phyloP scores from a whole-genome alignment of 768 basidiomycete genomes.

The Mycena epipterygia region DNA sequence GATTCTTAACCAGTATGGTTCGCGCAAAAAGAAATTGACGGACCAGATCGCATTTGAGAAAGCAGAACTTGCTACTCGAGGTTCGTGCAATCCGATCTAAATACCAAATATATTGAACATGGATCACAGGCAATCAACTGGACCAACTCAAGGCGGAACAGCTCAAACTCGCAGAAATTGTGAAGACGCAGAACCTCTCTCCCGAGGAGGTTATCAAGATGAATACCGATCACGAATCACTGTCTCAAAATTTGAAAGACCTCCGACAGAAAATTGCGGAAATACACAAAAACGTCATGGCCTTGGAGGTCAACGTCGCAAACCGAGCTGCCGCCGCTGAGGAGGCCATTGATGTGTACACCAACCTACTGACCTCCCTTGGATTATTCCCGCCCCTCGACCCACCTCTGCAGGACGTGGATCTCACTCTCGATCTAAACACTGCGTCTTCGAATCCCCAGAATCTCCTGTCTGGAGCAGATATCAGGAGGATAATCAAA shows the following conservation, averaged over 20 bases:
- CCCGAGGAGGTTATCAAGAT: slow-evolving; percentile 93
- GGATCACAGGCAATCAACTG: slow-evolving; percentile 66
- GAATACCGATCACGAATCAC: slow-evolving; percentile 89
- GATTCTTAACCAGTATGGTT: slow-evolving; percentile 78
- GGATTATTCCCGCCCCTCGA: slow-evolving; percentile 84
- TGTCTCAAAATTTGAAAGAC: slow-evolving; percentile 80
- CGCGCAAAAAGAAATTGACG: slow-evolving; percentile 74
- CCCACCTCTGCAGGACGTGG: slow-evolving; percentile 76
- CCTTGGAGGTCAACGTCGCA: slow-evolving; percentile 86
- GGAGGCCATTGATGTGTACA: slow-evolving; percentile 85
- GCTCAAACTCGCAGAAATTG: slow-evolving; percentile 70
- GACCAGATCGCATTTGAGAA: slow-evolving; percentile 78
- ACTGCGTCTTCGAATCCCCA: slow-evolving; percentile 79
- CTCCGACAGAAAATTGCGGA: slow-evolving; percentile 83
- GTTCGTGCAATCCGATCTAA: slow-evolving; percentile 50
- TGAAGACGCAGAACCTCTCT: slow-evolving; percentile 90
- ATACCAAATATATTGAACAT: slow-evolving; percentile 12
- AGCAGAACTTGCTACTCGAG: slow-evolving; percentile 68
- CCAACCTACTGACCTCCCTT: slow-evolving; percentile 77
- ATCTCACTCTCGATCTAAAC: slow-evolving; percentile 87
- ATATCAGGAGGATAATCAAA: slow-evolving; percentile 80
- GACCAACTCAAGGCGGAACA: slow-evolving; percentile 77
- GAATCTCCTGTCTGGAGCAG: slow-evolving; percentile 75
- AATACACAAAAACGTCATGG: slow-evolving; percentile 78
- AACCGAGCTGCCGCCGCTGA: slow-evolving; percentile 87